Evolutionary conservation across 495 filamentous ascomycete genomes (phyloP), one percentile per base, ranked within the genome.

Genomic region (Polyplosphaeria fusca): DNA sequence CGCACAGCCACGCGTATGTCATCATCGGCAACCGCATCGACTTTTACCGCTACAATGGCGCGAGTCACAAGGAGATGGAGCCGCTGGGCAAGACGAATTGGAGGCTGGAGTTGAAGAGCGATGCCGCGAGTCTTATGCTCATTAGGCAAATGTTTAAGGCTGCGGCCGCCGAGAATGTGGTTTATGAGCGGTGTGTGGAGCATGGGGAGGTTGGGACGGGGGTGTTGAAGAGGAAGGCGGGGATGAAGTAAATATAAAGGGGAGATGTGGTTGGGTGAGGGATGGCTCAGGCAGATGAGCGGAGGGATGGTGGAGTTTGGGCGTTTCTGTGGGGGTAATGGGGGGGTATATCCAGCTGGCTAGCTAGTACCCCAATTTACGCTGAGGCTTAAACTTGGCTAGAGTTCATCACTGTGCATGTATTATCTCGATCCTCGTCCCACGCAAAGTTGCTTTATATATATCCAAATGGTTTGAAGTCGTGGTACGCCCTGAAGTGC

Each of bases 21-120:
- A 52, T 57, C 9, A n/a, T 57, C 13, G 53, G 47, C 30, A 26
- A 32, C 3, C 27, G 14, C 20, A 52, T 57, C 20, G 60, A 58
- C 47, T 42, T 57, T 14, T 57, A 63, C 37, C 35, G 12, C 12
- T 58, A 37, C 47, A 26, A 26, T 14, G 20, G n/a, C 14, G 4
- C 20, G 23, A 28, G 18, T 7, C 12, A 2, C 27, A 25, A 52
- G 18, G 23, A 5, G 9, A 53, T 47, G 47, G 3, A 2, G 14
- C 23, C 22, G 4, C 48, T 30, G 12, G 20, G 20, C 14, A 14
- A 25, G 3, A 13, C 30, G 13, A 42, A 60, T 24, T 59, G 47
- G 39, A 7, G 39, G 9, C 14, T 32, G 2, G 4, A 5, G 2
- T 25, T n/a, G 45, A 27, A 13, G 18, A 22, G 14, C 2, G 22